These are phyloP conservation scores for Gastrodia elata DNA, from an alignment of 106 monocot genomes.

Conservation along the genomic window DNA sequence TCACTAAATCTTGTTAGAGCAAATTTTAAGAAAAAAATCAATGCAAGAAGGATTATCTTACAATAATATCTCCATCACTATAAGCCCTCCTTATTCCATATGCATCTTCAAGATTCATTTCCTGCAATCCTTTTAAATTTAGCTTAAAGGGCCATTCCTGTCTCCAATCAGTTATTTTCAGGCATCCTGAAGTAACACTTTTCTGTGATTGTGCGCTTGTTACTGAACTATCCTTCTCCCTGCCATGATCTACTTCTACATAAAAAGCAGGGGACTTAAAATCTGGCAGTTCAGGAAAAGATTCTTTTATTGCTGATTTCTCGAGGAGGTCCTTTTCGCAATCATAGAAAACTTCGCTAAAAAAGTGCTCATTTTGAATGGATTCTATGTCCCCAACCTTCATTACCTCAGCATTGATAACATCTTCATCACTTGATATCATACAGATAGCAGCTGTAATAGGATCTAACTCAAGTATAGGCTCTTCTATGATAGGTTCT, in stretches of 20 bases:
- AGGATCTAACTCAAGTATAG: conserved; percentile 33
- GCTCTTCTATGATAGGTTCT: conserved; percentile 53
- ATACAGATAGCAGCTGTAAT: conserved; percentile 54
- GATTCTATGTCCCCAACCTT: conserved; percentile 33
- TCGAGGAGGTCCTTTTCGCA: conserved; percentile 66
- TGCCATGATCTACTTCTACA: conserved; percentile 18
- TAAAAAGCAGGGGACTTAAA: conserved; percentile 28
- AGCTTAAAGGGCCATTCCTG: conserved; percentile 19
- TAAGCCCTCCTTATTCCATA: conserved; percentile 54
- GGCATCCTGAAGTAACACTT: conserved; percentile 54
- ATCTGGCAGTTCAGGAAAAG: conserved; percentile 32
- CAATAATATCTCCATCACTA: conserved; percentile 66
- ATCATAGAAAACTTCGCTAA: conserved; percentile 61
- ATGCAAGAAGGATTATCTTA: not conserved
- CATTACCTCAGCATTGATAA: conserved; percentile 35
- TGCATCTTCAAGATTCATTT: conserved; percentile 44
- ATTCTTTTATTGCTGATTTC: conserved; percentile 38
- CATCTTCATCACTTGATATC: conserved; percentile 36
- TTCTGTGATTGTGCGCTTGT: conserved; percentile 37
- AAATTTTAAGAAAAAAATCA: not conserved
- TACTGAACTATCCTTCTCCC: conserved; percentile 12
- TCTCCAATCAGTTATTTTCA: conserved; percentile 48
- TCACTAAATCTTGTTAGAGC: not conserved
- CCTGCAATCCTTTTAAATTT: conserved; percentile 50
- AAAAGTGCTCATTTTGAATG: conserved; percentile 44